phyloP scores from a whole-genome alignment of 2,329 filamentous ascomycete species.

The Cadophora malorum region DNA sequence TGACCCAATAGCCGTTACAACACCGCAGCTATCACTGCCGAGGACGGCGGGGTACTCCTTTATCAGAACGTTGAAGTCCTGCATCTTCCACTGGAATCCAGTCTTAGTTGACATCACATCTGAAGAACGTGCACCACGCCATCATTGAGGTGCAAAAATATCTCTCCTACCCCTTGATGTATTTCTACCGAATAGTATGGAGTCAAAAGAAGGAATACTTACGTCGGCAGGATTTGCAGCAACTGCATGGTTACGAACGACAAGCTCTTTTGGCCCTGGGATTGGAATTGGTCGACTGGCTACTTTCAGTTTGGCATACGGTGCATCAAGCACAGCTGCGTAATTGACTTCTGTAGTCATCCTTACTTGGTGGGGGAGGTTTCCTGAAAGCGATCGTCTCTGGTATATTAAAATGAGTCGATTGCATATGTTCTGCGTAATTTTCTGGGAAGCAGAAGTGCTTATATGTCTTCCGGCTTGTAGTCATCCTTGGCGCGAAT shows the following conservation, averaged over 20 bases:
- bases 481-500: not conserved
- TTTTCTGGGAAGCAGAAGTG: not conserved
- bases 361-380: not conserved
- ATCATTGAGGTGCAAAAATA: too few relatives aligned
- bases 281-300: conserved; percentile 47
- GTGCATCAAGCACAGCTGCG: conserved; percentile 36
- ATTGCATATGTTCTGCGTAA: not conserved
- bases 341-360: conserved; percentile 28
- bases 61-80: conserved; percentile 36
- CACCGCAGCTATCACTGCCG: conserved; percentile 32
- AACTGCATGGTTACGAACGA: conserved; percentile 47
- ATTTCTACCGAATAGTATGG: not conserved
- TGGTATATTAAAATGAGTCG: not conserved
- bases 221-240: conserved; percentile 50
- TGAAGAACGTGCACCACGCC: not conserved
- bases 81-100: conserved; percentile 39
- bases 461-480: not conserved
- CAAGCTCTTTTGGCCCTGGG: conserved; percentile 42
- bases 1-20: conserved; percentile 29
- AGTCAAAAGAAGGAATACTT: not conserved
- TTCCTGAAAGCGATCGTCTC: not conserved
- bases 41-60: conserved; percentile 48
- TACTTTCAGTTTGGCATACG: conserved; percentile 45
- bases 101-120: not conserved
- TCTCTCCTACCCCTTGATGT: not conserved